Percentiles rank a stretch among this genome's conserved stretches.
Evolutionary conservation across 78 protist genomes (phyloP).

Genomic region (Capsaspora owczarzaki): DNA sequence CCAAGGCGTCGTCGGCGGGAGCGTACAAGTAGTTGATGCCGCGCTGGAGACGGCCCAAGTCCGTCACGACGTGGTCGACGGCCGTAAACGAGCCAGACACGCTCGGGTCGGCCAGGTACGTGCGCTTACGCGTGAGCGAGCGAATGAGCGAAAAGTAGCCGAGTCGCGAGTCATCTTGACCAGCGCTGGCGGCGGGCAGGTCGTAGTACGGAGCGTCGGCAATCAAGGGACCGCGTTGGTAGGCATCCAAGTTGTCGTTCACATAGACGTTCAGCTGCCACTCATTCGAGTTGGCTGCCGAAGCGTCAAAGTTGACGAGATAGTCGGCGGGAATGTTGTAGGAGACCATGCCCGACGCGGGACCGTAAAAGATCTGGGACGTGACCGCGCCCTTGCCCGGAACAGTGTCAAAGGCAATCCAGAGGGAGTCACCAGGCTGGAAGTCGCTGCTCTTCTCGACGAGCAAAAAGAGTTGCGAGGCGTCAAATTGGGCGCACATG

Average conservation of each 20-base stretch:
- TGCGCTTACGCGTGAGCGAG: neutral
- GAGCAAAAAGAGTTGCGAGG: neutral
- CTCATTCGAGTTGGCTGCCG: neutral
- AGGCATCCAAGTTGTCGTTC: neutral
- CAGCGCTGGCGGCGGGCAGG: too few species aligned
- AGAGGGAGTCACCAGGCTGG: neutral
- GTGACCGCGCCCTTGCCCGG: neutral
- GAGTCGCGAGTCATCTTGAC: too few species aligned
- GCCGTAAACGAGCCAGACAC: neutral
- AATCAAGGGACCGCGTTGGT: neutral
- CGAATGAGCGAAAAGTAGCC: too few species aligned
- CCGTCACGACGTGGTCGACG: neutral
- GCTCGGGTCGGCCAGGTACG: neutral
- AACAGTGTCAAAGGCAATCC: neutral
- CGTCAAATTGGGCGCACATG: neutral
- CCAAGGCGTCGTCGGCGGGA: too few species aligned
- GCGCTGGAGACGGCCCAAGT: neutral
- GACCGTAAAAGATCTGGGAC: neutral
- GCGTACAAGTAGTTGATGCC: neutral
- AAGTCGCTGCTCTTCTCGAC: neutral
- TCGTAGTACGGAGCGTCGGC: neutral
- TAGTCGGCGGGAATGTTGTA: neutral
- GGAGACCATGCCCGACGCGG: neutral
- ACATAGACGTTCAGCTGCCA: neutral
- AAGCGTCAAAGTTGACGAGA: neutral